Evolutionary conservation across 2,329 filamentous ascomycete genomes (phyloP).

Genomic region (Periconia sp.): DNA sequence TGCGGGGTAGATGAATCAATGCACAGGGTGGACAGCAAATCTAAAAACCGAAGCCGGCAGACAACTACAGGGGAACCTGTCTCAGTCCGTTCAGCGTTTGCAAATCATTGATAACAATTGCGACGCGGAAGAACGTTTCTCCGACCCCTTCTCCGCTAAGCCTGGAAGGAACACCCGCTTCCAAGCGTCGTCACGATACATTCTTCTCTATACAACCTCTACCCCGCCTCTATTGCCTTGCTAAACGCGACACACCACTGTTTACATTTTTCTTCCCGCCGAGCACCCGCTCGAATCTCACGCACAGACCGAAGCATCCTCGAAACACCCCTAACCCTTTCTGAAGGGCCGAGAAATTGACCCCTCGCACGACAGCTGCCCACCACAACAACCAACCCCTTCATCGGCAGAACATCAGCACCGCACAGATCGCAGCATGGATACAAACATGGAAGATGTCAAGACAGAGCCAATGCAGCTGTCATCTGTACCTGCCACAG

Average conservation of each 20-base stretch:
- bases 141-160: neutral
- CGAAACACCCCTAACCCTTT: conserved; percentile 42
- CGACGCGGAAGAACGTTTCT: neutral
- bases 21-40: no score
- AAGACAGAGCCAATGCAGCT: conserved; percentile 79
- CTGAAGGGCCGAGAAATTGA: conserved; percentile 35
- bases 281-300: conserved; percentile 5
- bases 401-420: conserved; percentile 22
- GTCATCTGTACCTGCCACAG: conserved; percentile 66
- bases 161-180: neutral
- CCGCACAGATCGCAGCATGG: conserved; percentile 63
- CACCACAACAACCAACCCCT: conserved; percentile 29
- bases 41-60: no score
- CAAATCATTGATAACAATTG: neutral
- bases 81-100: no score
- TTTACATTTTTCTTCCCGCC: neutral
- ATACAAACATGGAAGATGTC: conserved; percentile 99
- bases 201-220: conserved; percentile 20
- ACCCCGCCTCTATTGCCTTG: conserved; percentile 17
- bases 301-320: conserved; percentile 8
- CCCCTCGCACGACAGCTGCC: conserved; percentile 33
- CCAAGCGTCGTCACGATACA: neutral
- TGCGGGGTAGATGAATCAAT: no score
- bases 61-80: no score
- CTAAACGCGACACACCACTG: conserved; percentile 14